A percentile compares a stretch with the other conserved stretches of the same genome.
phyloP scores from a whole-genome alignment of 1,284 basidiomycete species.

The Fistulinella cinereoalba region DNA sequence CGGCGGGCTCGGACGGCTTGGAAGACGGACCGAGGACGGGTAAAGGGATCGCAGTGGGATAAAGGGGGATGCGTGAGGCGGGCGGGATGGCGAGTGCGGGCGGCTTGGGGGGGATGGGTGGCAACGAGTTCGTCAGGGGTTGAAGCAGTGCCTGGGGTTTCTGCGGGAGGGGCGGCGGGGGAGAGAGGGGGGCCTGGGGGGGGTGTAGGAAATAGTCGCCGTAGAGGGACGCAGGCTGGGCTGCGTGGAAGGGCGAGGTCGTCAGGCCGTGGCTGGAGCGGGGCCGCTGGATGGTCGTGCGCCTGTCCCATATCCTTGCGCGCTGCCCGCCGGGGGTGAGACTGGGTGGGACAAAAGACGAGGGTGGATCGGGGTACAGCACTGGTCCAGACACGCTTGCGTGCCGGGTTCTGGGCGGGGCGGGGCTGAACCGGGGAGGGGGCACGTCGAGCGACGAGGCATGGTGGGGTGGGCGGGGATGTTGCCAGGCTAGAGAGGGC shows the following conservation, averaged over 20 bases:
- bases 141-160: conserved; percentile 29
- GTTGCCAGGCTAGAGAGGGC: conserved; percentile 19
- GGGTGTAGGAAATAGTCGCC: conserved; percentile 29
- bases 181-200: conserved; percentile 14
- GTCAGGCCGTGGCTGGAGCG: conserved; percentile 10
- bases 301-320: conserved; percentile 26
- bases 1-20: conserved; percentile 9
- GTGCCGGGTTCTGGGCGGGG: conserved; percentile 20
- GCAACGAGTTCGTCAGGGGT: conserved; percentile 20
- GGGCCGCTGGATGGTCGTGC: conserved; percentile 5
- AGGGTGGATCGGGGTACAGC: conserved; percentile 3
- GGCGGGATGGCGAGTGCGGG: conserved; percentile 14
- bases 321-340: conserved; percentile 7
- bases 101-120: conserved; percentile 35
- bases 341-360: conserved; percentile 23
- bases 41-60: conserved; percentile 32
- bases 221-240: conserved; percentile 26
- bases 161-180: conserved; percentile 36
- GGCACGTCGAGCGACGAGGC: conserved; percentile 21
- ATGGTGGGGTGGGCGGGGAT: conserved; percentile 23
- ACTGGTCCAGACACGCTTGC: conserved; percentile 18
- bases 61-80: conserved; percentile 29
- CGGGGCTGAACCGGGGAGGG: conserved; percentile 3
- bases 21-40: conserved; percentile 16
- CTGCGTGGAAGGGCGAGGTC: conserved; percentile 7